A percentile compares a stretch with the other conserved stretches of the same genome.
Conservation (phyloP, 2,329 filamentous ascomycete species). For the Hymenoscyphus occultus region DNA sequence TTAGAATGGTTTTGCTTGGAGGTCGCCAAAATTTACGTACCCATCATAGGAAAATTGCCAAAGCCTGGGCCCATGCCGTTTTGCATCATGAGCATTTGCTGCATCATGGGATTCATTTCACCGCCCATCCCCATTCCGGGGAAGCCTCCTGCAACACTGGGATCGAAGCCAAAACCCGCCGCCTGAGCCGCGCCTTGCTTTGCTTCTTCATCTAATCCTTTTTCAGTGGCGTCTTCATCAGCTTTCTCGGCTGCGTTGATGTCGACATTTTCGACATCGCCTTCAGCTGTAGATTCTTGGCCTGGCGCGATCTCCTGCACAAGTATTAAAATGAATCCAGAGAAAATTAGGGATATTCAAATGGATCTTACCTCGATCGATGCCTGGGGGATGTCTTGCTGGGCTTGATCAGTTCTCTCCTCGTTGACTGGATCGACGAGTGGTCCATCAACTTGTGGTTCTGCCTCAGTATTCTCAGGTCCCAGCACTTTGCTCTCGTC, state of each 20-base stretch:
- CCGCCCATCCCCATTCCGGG: slow-evolving; percentile 48
- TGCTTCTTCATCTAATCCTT: slow-evolving; percentile 22
- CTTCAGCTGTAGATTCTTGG: slow-evolving; percentile 32
- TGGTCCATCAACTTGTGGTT: slow-evolving; percentile 10
- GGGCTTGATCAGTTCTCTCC: slow-evolving; percentile 25
- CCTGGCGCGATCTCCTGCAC: slow-evolving; percentile 35
- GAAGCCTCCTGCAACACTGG: slow-evolving; percentile 36
- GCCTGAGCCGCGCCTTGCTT: slow-evolving; percentile 17
- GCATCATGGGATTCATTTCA: slow-evolving; percentile 73
- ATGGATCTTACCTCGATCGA: slow-evolving; percentile 38
- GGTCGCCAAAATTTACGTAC: slow-evolving; percentile 50
- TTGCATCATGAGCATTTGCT: slow-evolving; percentile 76
- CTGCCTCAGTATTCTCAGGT: slow-evolving; percentile 6
- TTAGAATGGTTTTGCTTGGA: background rate
- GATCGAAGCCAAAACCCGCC: slow-evolving; percentile 44
- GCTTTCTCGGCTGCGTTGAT: slow-evolving; percentile 12
- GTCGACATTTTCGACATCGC: slow-evolving; percentile 15
- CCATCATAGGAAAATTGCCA: slow-evolving; percentile 74
- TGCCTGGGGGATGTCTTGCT: slow-evolving; percentile 38
- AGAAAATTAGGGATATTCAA: background rate
- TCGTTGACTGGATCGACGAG: slow-evolving; percentile 14
- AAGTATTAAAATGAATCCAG: slow-evolving; percentile 20
- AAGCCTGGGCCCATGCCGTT: slow-evolving; percentile 60
- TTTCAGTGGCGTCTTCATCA: slow-evolving; percentile 17
- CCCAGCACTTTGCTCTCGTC: background rate